Conservation (phyloP, 768 basidiomycete genomes). For the Cystofilobasidium capitatum region DNA sequence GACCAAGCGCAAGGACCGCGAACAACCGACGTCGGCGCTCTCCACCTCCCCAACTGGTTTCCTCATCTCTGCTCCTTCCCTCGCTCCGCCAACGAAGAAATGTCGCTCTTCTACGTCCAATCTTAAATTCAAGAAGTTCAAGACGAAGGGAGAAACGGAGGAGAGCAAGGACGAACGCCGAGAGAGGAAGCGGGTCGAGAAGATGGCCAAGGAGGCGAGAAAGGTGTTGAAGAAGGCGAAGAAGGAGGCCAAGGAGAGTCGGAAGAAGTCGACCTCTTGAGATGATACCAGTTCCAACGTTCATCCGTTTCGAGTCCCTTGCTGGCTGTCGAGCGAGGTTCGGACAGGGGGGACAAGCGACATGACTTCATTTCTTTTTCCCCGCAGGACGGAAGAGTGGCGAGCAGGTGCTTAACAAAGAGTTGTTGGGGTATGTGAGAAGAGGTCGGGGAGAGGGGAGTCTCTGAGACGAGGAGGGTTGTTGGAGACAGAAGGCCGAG, state of each 20-base stretch:
- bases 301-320: too few relatives aligned
- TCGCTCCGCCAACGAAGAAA: not conserved
- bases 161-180: not conserved
- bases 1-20: not conserved
- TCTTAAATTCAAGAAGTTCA: not conserved
- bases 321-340: too few relatives aligned
- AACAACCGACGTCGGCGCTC: not conserved
- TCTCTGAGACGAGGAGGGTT: too few relatives aligned
- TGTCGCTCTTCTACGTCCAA: not conserved
- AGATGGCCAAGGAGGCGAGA: not conserved
- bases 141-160: not conserved
- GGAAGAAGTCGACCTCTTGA: too few relatives aligned
- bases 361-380: too few relatives aligned
- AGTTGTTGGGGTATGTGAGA: too few relatives aligned
- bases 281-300: too few relatives aligned
- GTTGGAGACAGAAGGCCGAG: too few relatives aligned
- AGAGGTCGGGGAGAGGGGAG: too few relatives aligned
- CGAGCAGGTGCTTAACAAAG: too few relatives aligned
- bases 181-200: not conserved
- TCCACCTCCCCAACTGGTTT: not conserved
- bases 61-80: not conserved
- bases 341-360: too few relatives aligned
- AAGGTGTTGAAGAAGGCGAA: constrained; percentile 5
- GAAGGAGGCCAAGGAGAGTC: constrained; percentile 7
- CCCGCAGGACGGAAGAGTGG: too few relatives aligned